Evolutionary conservation across 2,329 filamentous ascomycete species (phyloP), one percentile per base, ranked within the genome.

Genomic region (Trichoderma polysporum): DNA sequence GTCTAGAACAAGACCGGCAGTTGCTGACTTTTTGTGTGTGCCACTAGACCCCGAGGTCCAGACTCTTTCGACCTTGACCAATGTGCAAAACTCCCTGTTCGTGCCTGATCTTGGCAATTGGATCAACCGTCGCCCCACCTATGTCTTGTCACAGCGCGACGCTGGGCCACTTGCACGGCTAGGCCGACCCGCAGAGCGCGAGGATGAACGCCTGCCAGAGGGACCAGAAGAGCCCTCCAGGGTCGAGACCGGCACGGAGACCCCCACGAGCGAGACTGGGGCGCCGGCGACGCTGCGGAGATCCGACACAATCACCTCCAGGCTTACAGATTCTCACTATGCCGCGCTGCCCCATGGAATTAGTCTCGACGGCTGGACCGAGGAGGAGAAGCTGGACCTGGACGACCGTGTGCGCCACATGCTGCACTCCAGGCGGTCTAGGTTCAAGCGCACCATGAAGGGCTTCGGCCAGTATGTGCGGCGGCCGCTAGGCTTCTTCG

Each of bases 321-420:
- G 84, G 3, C 75, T 93, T 25, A 89, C 86, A 39, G 88, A 91
- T 4, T 87, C 87, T 0, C 90, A 90, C 67, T 95, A 91, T 76
- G 93, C 92, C 25, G 90, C 94, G 6, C 83, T 95, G 1, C 93
- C 93, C 0, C 90, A 93, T 67, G 90, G 91, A 2, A 84, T 88
- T 4, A 86, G 83, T 2, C 81, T 96, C 0, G 87, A 91, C 7
- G 91, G 90, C 13, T 97, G 93, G 93, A 88, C 80, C 2, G 84
- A 86, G 7, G 87, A 89, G 56, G 92, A 96, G 69, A 90, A 93
- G 74, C 84, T 84, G 68, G 88, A 92, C 74, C 80, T 97, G 45
- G 92, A 97, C 73, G 93, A 97, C 71, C 90, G 94, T 75, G 93
- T 97, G 19, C 85, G 93, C 35, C 93, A 97, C 75, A 92, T 95